phyloP scores from a whole-genome alignment of 2,329 filamentous ascomycete genomes.

The Colletotrichum kahawae region DNA sequence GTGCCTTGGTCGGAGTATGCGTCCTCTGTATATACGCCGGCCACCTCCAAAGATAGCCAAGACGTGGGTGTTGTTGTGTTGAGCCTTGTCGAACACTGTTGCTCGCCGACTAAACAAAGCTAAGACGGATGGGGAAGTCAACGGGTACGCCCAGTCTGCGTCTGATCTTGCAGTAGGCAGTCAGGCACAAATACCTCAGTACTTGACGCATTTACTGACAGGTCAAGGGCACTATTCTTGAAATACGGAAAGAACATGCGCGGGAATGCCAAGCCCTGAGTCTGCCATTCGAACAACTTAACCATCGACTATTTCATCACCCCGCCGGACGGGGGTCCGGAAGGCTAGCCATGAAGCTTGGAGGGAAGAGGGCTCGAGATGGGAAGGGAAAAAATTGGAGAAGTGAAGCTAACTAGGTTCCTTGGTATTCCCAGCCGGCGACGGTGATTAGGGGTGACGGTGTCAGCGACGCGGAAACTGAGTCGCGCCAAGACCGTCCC shows the following conservation, averaged over 20 bases:
- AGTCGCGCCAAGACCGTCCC: constrained; percentile 13
- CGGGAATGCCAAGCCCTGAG: constrained; percentile 3
- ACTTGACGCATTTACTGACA: not conserved
- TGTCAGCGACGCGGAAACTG: constrained; percentile 1
- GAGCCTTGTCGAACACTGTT: constrained; percentile 12
- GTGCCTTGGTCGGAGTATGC: not conserved
- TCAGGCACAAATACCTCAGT: not conserved
- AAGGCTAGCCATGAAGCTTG: not conserved
- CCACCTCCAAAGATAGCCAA: not conserved
- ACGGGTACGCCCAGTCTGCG: constrained; percentile 3
- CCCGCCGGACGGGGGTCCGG: not conserved
- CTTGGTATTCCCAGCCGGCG: constrained; percentile 3
- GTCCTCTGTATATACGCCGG: constrained; percentile 11
- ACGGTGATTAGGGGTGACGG: not conserved
- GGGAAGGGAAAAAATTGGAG: not conserved
- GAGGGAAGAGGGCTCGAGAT: not conserved
- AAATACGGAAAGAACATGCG: not conserved
- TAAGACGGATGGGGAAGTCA: not conserved
- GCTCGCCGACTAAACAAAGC: not conserved
- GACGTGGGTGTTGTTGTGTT: not conserved
- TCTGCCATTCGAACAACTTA: constrained; percentile 8
- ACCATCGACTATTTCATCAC: not conserved
- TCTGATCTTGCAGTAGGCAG: not conserved
- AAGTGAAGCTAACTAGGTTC: constrained; percentile 19
- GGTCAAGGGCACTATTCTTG: not conserved